Conservation (phyloP, 2,329 filamentous ascomycete genomes). For the Anthostomella pinea region DNA sequence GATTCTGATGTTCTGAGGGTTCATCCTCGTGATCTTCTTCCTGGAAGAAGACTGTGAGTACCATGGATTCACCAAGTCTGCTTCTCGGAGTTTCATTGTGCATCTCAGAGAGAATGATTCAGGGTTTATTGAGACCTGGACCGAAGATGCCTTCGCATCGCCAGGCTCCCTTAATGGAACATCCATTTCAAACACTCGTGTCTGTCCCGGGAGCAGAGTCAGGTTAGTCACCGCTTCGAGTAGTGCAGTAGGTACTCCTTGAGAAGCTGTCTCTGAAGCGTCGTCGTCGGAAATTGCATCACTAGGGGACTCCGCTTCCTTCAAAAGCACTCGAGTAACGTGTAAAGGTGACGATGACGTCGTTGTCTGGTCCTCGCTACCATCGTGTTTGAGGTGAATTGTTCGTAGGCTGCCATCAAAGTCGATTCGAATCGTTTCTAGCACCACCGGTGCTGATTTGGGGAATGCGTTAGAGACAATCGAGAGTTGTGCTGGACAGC, state of each 20-base stretch:
- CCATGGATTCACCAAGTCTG: slow-evolving; percentile 47
- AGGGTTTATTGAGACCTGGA: slow-evolving; percentile 61
- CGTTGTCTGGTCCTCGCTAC: slow-evolving; percentile 8
- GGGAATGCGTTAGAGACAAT: slow-evolving; percentile 55
- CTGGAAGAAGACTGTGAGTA: slow-evolving; percentile 42
- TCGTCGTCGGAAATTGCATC: slow-evolving; percentile 27
- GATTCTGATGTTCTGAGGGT: slow-evolving; percentile 63
- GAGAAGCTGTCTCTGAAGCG: slow-evolving; percentile 24
- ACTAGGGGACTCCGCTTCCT: slow-evolving; percentile 25
- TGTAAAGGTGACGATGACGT: slow-evolving; percentile 11
- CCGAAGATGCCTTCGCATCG: slow-evolving; percentile 64
- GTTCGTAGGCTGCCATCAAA: slow-evolving; percentile 59
- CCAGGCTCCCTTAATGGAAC: slow-evolving; percentile 79
- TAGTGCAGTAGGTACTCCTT: slow-evolving; percentile 31
- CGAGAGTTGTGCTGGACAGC: slow-evolving; percentile 54
- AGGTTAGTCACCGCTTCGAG: slow-evolving; percentile 61
- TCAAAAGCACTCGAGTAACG: slow-evolving; percentile 19
- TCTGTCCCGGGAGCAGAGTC: slow-evolving; percentile 63
- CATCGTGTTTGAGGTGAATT: slow-evolving; percentile 48
- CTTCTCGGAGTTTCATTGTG: slow-evolving; percentile 51
- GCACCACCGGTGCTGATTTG: slow-evolving; percentile 48
- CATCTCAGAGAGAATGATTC: slow-evolving; percentile 67
- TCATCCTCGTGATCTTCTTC: slow-evolving; percentile 46
- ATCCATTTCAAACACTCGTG: slow-evolving; percentile 67
- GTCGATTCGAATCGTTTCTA: slow-evolving; percentile 51